Evolutionary conservation across 495 filamentous ascomycete species (phyloP), one percentile per base, ranked within the genome.

Genomic region (Poronia punctata): DNA sequence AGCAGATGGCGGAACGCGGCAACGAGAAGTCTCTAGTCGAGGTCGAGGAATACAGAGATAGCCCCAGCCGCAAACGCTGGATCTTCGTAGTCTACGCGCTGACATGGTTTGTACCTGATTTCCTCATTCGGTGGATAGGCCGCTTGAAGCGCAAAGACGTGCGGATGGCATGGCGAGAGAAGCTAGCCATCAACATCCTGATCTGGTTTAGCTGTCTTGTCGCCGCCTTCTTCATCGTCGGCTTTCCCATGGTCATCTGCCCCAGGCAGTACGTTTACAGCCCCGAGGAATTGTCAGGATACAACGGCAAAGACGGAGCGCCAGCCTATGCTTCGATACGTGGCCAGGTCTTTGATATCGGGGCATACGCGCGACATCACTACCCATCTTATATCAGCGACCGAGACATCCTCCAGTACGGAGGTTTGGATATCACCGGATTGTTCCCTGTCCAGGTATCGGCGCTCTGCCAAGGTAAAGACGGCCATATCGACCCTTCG

Each of bases 371-470:
- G 18, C 78, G 81, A 1, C 59, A 56, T n/a, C 92, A 98, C 54
- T 95, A 94, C 55, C 92, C 86, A 1, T 49, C 66, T 5, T 70
- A 64, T 43, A 75, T 98, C 30, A 75, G 79, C 1, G 51, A 75
- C 22, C 76, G 80, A 40, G 57, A 71, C 4, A 60, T 96, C 32
- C 67, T 80, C 42, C 78, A 81, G 43, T 99, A 97, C 53, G 88
- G 82, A 34, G 92, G 92, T 28, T 54, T 76, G 12, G 92, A 97
- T 52, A 86, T 88, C 32, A 89, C 88, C 12, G 69, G 73, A 29
- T 71, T 99, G 10, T 99, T 99, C 65, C 92, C 92, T 0, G 72
- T 99, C 9, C 92, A 99, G 57, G 92, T 97, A 11, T 93, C 85
- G 3, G 86, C 90, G 24, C 69, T 97, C 25, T 99, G 92, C 62